Conservation (phyloP, 2,329 filamentous ascomycete species). For the Diaporthe humulicola region DNA sequence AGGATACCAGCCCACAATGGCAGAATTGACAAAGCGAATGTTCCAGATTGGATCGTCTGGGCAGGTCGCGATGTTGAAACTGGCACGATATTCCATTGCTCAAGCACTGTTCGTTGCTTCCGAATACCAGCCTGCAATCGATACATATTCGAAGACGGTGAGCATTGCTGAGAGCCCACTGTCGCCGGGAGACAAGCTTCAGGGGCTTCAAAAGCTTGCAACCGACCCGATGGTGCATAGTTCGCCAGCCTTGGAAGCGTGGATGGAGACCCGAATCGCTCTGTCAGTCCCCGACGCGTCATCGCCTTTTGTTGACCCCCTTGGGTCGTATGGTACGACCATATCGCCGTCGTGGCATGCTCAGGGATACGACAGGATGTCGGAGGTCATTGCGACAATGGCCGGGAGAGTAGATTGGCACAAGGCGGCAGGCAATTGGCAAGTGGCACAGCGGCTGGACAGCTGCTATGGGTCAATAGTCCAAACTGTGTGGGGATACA, state of each 20-base stretch:
- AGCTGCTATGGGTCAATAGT: not conserved
- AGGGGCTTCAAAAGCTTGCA: not conserved
- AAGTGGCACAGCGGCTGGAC: constrained; percentile 11
- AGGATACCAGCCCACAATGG: constrained; percentile 21
- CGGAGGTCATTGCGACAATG: not conserved
- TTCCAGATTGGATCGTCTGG: not conserved
- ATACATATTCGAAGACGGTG: constrained; percentile 27
- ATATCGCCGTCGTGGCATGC: not conserved
- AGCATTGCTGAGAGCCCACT: not conserved
- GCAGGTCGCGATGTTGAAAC: constrained; percentile 17
- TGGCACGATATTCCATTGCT: constrained; percentile 20
- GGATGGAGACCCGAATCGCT: constrained; percentile 31
- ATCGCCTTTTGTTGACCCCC: not conserved
- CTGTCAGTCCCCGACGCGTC: not conserved
- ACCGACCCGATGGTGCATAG: not conserved
- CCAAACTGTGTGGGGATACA: constrained; percentile 8
- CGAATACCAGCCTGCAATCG: constrained; percentile 11
- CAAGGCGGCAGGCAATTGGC: constrained; percentile 26
- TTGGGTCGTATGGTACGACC: not conserved
- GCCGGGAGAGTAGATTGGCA: not conserved
- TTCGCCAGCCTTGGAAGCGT: not conserved
- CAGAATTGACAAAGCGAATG: constrained; percentile 16
- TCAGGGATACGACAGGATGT: not conserved
- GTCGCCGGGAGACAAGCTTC: not conserved
- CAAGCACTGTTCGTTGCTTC: not conserved